Evolutionary conservation across 225 moss, liverwort and hornwort species (phyloP).

Genomic region (Ulota crispa): DNA sequence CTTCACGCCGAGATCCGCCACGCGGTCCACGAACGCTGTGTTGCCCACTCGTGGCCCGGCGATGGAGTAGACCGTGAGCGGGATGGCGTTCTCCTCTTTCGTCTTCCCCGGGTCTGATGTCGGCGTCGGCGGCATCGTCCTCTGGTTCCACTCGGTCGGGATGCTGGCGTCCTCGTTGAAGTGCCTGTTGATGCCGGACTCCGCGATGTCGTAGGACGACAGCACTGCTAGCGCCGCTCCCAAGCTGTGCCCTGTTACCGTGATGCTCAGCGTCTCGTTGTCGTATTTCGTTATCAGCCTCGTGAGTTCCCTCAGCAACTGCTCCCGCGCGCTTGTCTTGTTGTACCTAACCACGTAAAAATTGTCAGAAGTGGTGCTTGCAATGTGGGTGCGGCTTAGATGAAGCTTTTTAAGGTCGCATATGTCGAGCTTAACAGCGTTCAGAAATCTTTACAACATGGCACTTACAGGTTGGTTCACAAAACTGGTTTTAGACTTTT

Average conservation of each 20-base stretch:
- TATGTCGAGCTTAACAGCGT: no score
- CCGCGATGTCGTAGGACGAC: constrained; percentile 46
- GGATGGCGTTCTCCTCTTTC: background rate
- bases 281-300: constrained; percentile 40
- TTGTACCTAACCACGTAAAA: constrained; percentile 24
- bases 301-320: constrained; percentile 28
- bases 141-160: constrained; percentile 41
- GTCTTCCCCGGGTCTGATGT: constrained; percentile 29
- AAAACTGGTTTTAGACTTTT: no score
- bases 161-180: background rate
- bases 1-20: constrained; percentile 61
- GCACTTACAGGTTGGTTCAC: no score
- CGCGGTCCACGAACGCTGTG: constrained; percentile 44
- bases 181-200: constrained; percentile 68
- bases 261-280: constrained; percentile 46
- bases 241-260: constrained; percentile 50
- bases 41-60: constrained; percentile 82
- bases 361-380: no score
- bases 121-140: background rate
- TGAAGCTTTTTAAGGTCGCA: no score
- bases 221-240: constrained; percentile 38
- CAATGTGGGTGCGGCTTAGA: no score
- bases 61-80: constrained; percentile 65
- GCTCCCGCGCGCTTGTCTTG: constrained; percentile 40
- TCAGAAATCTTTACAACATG: no score